A percentile compares a stretch with the other conserved stretches of the same genome.
phyloP scores from a whole-genome alignment of 805 yeast species.

The Saturnispora zaruensis region DNA sequence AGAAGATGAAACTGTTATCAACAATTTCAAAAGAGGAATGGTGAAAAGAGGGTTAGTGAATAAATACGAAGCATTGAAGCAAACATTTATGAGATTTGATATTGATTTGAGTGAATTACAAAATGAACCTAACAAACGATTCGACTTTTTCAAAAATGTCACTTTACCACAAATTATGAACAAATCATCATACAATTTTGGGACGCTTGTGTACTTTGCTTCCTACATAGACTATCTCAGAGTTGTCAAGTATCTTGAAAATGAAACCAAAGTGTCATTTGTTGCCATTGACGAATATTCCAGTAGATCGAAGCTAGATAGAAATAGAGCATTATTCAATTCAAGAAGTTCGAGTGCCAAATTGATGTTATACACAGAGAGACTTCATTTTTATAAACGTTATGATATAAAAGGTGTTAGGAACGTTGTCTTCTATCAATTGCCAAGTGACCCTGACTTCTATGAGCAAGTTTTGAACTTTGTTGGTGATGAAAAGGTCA shows the following conservation, averaged over 20 bases:
- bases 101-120: slow-evolving; percentile 33
- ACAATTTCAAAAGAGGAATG: slow-evolving; percentile 43
- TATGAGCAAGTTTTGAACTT: slow-evolving; percentile 68
- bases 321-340: slow-evolving; percentile 63
- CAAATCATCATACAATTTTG: slow-evolving; percentile 57
- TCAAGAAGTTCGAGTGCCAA: slow-evolving; percentile 31
- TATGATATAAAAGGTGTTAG: slow-evolving; percentile 80
- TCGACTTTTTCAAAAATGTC: slow-evolving; percentile 68
- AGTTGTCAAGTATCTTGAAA: slow-evolving; percentile 58
- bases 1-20: slow-evolving; percentile 37
- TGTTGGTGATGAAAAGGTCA: slow-evolving; percentile 44
- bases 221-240: slow-evolving; percentile 81
- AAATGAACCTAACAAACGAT: slow-evolving; percentile 74
- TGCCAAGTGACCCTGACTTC: slow-evolving; percentile 78
- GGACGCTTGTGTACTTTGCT: slow-evolving; percentile 74
- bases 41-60: slow-evolving; percentile 25
- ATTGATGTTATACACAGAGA: slow-evolving; percentile 81
- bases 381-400: slow-evolving; percentile 87
- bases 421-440: slow-evolving; percentile 69
- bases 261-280: slow-evolving; percentile 54
- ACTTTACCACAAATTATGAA: slow-evolving; percentile 63
- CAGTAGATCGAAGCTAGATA: slow-evolving; percentile 56
- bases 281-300: slow-evolving; percentile 81
- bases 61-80: slow-evolving; percentile 44
- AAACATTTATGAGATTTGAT: slow-evolving; percentile 65